A percentile compares a stretch with the other conserved stretches of the same genome.
Evolutionary conservation across 495 filamentous ascomycete genomes (phyloP).

Genomic region (Aspergillus haitiensis): DNA sequence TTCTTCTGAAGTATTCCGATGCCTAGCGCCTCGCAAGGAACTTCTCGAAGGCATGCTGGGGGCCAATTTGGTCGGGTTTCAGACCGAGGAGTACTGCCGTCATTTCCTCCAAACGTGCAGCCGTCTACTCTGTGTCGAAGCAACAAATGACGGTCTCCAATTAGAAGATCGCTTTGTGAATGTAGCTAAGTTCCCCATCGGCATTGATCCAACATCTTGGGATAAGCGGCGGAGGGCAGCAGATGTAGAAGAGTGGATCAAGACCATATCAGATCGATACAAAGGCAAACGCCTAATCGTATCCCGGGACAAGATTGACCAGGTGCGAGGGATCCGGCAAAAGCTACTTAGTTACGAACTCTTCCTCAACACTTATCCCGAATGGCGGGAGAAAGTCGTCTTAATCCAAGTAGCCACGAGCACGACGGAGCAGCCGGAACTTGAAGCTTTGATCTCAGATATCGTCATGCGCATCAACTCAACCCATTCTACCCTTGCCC

Average conservation of each 20-base stretch:
- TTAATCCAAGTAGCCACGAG: conserved; percentile 92
- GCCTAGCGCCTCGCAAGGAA: conserved; percentile 77
- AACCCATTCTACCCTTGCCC: conserved; percentile 78
- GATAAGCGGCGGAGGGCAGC: conserved; percentile 67
- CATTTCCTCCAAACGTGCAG: conserved; percentile 95
- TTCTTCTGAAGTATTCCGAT: conserved; percentile 92
- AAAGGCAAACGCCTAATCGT: conserved; percentile 85
- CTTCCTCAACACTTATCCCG: conserved; percentile 88
- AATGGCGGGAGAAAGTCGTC: conserved; percentile 81
- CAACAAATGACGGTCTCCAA: conserved; percentile 81
- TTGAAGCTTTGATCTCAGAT: conserved; percentile 82
- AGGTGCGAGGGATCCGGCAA: conserved; percentile 84
- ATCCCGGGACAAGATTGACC: conserved; percentile 88
- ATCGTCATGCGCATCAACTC: conserved; percentile 93
- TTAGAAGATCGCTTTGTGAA: conserved; percentile 92
- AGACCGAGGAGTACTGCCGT: conserved; percentile 86
- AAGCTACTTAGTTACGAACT: conserved; percentile 91
- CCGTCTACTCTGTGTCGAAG: conserved; percentile 79
- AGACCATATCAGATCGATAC: conserved; percentile 75
- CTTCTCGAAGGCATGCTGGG: conserved; percentile 88
- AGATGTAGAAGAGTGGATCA: conserved; percentile 75
- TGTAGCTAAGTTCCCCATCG: conserved; percentile 64
- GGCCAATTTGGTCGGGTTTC: conserved; percentile 86
- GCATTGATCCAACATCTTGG: conserved; percentile 79
- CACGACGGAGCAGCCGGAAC: conserved; percentile 78